Base-by-base conservation (phyloP, 805 yeast genomes). In the Saccharomyces jurei region DNA sequence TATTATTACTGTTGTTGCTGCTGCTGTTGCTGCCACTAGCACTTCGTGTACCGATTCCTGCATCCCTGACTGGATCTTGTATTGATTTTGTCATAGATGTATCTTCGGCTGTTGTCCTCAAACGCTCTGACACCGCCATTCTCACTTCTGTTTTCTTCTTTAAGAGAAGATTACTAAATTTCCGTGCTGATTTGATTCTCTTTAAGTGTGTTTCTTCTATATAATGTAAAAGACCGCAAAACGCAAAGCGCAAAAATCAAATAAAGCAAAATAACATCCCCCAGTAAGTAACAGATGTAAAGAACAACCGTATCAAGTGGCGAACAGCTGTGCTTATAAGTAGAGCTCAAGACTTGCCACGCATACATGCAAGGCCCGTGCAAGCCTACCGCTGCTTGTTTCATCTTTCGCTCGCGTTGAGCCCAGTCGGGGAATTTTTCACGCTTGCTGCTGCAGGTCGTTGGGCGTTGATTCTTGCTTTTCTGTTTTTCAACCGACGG, bases 1-100 rank as follows among this genome's bases (percentile, higher is more conserved):
- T 14, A 11, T 4, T 11, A 11, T 4, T 11, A 22, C 27, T 2
- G 50, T n/a, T 10, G 13, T 4, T 8, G 31, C 36, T 4, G 50
- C 31, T 29, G 60, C 56, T 8, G 31, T 29, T 4, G 50, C 31
- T 29, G 60, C 56, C 4, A 54, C 41, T 13, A 52, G 52, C 2
- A 57, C 50, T 32, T 52, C 55, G 41, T 53, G 52, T 13, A 55
- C 51, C 51, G 50, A 17, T 17, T 36, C 17, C 44, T 2, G 13
- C 13, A n/a, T 36, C 44, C 8, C 44, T 22, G 17, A 6, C 10
- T 9, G 25, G 25, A 17, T 36, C 36, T 31, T 14, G 11, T 8
- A 22, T 6, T 9, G 44, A 9, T 36, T 21, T 36, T 17, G 44
- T 13, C 11, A 36, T 21, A 6, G 44, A 36, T 6, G 10, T 36